phyloP scores from a whole-genome alignment of 768 basidiomycete species.

The Mycena leptocephala region DNA sequence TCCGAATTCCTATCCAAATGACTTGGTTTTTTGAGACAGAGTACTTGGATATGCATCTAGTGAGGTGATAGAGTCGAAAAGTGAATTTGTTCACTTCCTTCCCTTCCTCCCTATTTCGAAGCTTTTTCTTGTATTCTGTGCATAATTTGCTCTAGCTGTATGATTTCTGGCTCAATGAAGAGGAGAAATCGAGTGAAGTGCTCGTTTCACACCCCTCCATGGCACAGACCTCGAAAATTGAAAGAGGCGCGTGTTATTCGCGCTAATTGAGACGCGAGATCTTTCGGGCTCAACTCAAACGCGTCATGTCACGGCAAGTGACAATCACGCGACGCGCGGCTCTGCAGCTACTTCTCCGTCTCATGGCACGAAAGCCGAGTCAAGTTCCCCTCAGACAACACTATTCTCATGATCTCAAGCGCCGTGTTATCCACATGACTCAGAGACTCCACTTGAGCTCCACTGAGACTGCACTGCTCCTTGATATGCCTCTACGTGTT shows the following conservation, averaged over 20 bases:
- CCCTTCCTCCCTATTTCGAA: no score
- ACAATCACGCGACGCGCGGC: background rate
- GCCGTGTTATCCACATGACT: conserved; percentile 34
- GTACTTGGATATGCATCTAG: no score
- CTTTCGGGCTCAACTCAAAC: no score
- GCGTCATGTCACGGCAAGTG: background rate
- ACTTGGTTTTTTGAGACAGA: no score
- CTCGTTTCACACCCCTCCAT: background rate
- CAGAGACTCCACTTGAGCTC: conserved; percentile 29
- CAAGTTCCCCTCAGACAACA: conserved; percentile 25
- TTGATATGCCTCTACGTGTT: conserved; percentile 42
- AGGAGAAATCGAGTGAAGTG: background rate
- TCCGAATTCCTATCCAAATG: no score
- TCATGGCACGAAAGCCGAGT: background rate
- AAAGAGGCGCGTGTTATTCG: background rate
- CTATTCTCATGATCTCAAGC: conserved; percentile 41
- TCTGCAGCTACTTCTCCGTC: background rate
- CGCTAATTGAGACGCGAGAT: no score
- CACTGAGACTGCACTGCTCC: conserved; percentile 33
- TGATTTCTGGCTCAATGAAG: no score
- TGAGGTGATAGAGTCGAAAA: no score
- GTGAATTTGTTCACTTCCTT: no score
- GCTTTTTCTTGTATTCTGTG: no score
- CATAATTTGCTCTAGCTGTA: no score
- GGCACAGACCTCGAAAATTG: background rate